Evolutionary conservation across 23 red algal species (phyloP).

Genomic region (Cyanidiococcus yangmingshanensis): DNA sequence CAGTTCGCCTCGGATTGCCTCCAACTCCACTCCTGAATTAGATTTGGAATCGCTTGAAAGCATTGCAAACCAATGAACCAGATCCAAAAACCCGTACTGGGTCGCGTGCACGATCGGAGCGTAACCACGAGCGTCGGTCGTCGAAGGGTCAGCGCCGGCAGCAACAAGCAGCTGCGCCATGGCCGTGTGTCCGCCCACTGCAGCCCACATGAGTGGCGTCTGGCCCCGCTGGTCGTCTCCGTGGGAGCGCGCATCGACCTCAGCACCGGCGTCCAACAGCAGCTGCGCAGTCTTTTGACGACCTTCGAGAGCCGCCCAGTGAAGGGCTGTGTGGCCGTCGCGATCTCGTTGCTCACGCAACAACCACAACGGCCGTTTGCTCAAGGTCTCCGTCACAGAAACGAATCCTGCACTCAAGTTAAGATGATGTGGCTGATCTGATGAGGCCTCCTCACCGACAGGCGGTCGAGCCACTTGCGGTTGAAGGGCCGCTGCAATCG

Average conservation of each 20-base stretch:
- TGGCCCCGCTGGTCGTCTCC: slow-evolving; percentile 16
- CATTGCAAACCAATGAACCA: neutral
- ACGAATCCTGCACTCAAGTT: neutral
- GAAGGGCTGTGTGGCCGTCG: slow-evolving; percentile 15
- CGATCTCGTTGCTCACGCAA: neutral
- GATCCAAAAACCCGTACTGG: slow-evolving; percentile 11
- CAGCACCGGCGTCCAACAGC: neutral
- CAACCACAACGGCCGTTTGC: neutral
- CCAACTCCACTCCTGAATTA: neutral
- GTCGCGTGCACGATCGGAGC: slow-evolving; percentile 6
- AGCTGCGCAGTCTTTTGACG: neutral
- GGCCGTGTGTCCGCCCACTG: neutral
- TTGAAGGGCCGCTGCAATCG: neutral
- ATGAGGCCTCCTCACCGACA: neutral
- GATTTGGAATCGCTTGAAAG: neutral
- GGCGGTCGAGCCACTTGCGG: neutral
- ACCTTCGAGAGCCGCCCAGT: slow-evolving; percentile 12
- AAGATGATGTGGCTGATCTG: neutral
- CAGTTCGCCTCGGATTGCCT: neutral
- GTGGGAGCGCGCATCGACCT: slow-evolving; percentile 7
- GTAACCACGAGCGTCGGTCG: neutral
- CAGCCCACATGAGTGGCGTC: slow-evolving; percentile 21
- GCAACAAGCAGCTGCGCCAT: neutral
- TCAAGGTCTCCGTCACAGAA: neutral
- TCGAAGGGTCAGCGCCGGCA: neutral